These are phyloP conservation scores for Casuarina cunninghamiana DNA, from an alignment of 306 rosid genomes.

Conservation along the genomic window DNA sequence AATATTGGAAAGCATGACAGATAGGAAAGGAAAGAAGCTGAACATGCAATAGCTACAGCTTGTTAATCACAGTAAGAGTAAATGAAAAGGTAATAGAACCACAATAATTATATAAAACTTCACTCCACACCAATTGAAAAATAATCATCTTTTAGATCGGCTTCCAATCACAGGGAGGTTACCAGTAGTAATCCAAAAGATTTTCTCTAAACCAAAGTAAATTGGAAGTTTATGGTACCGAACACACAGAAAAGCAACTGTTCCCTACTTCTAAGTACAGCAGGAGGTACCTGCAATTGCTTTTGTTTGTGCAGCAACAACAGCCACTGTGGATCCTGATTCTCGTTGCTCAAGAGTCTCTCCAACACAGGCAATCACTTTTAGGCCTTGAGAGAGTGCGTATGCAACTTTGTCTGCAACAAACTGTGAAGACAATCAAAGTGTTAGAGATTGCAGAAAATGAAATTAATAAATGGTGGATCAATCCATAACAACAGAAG, in stretches of 20 bases:
- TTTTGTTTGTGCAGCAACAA: conserved; percentile 84
- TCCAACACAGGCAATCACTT: conserved; percentile 89
- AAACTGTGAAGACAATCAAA: conserved; percentile 53
- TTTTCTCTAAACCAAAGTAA: background rate
- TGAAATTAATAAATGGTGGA: background rate
- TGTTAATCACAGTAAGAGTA: background rate
- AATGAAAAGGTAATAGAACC: background rate
- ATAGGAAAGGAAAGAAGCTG: background rate
- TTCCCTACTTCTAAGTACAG: background rate
- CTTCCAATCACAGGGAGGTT: background rate
- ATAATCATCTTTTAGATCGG: background rate
- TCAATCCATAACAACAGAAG: background rate
- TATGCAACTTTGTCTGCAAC: conserved; percentile 85
- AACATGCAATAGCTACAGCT: background rate
- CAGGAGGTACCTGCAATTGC: conserved; percentile 71
- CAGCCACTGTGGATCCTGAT: conserved; percentile 57
- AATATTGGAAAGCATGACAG: background rate
- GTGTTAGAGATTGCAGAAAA: background rate
- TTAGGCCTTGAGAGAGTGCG: conserved; percentile 76
- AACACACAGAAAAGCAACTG: background rate
- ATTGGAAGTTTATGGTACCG: background rate
- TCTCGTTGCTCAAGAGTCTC: conserved; percentile 91
- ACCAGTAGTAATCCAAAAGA: background rate
- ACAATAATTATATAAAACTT: background rate
- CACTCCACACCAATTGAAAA: background rate